Percentiles rank a stretch among this genome's conserved stretches.
phyloP scores from a whole-genome alignment of 768 basidiomycete genomes.

The Lactarius deliciosus region DNA sequence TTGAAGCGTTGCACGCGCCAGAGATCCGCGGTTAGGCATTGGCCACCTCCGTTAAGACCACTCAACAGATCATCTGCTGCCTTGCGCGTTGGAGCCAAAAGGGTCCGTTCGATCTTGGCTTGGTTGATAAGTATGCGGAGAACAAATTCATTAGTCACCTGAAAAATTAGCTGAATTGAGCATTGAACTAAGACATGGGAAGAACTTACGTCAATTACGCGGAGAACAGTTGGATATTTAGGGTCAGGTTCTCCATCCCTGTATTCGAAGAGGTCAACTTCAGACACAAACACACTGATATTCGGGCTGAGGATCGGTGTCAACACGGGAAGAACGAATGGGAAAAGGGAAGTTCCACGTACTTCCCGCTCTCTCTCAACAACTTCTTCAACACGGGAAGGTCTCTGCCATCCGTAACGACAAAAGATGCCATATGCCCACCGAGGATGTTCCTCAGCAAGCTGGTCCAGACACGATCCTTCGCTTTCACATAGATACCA shows the following conservation, averaged over 20 bases:
- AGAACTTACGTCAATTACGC: constrained; percentile 71
- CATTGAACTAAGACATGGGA: background rate
- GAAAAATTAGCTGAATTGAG: constrained; percentile 5
- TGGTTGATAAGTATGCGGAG: constrained; percentile 80
- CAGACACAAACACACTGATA: constrained; percentile 58
- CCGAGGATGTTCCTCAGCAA: constrained; percentile 67
- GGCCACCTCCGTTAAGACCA: constrained; percentile 47
- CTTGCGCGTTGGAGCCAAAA: constrained; percentile 62
- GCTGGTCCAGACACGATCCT: constrained; percentile 63
- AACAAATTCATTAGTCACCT: constrained; percentile 77
- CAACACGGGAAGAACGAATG: background rate
- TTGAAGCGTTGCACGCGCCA: constrained; percentile 63
- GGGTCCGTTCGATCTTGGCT: constrained; percentile 63
- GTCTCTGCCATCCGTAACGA: constrained; percentile 71
- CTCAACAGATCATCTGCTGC: constrained; percentile 59
- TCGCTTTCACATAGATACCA: constrained; percentile 73
- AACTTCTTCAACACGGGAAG: constrained; percentile 54
- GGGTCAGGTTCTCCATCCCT: constrained; percentile 65
- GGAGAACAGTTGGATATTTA: constrained; percentile 69
- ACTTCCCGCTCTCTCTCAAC: constrained; percentile 63
- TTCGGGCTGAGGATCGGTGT: constrained; percentile 39
- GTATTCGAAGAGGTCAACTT: constrained; percentile 82
- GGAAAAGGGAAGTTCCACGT: constrained; percentile 31
- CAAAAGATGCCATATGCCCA: constrained; percentile 61
- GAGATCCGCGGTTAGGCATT: constrained; percentile 61